Percentiles rank a stretch among this genome's conserved stretches.
phyloP scores from a whole-genome alignment of 345 rosid species.

The Arabis hirsuta region DNA sequence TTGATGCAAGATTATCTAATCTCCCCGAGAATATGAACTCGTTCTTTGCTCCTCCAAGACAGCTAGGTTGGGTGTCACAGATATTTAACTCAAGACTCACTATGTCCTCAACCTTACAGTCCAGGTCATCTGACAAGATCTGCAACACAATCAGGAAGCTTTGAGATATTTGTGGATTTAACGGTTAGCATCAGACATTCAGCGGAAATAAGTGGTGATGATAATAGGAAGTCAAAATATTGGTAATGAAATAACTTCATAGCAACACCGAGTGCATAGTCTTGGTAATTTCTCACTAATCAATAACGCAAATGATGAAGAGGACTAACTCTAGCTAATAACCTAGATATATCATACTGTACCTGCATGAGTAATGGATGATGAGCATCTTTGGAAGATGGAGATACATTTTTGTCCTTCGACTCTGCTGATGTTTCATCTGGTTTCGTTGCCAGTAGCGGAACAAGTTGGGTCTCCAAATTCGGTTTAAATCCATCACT shows the following conservation, averaged over 20 bases:
- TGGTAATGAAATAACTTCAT: background rate
- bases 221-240: background rate
- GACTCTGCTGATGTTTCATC: constrained; percentile 56
- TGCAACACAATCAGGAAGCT: constrained; percentile 39
- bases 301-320: background rate
- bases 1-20: constrained; percentile 91
- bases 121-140: constrained; percentile 75
- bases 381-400: constrained; percentile 64
- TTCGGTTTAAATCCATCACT: constrained; percentile 94
- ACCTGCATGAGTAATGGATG: constrained; percentile 95
- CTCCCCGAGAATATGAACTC: constrained; percentile 97
- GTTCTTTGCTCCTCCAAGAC: constrained; percentile 91
- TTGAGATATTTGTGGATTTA: background rate
- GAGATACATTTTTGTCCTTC: constrained; percentile 51
- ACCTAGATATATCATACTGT: background rate
- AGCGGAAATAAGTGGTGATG: background rate
- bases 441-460: constrained; percentile 69
- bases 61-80: constrained; percentile 96
- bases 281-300: background rate
- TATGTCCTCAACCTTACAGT: constrained; percentile 68
- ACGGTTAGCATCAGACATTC: constrained; percentile 11
- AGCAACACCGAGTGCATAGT: background rate
- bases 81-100: constrained; percentile 84
- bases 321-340: constrained; percentile 2
- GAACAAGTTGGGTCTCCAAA: constrained; percentile 84